Evolutionary conservation across 495 filamentous ascomycete species (phyloP).

Genomic region (Durotheca rogersii): DNA sequence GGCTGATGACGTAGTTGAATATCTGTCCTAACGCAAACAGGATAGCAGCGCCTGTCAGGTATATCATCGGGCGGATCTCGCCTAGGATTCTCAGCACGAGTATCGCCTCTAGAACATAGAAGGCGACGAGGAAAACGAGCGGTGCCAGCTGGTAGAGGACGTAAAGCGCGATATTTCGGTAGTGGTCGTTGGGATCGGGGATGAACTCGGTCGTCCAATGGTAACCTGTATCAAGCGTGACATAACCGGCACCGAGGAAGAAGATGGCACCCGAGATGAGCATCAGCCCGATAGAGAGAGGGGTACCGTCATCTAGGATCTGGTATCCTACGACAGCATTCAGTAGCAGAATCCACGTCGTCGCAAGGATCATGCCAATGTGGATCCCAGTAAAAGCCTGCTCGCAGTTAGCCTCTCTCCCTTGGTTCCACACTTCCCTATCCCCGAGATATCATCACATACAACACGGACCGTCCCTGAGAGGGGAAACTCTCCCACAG

Average conservation of each 20-base stretch:
- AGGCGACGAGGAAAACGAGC: constrained; percentile 80
- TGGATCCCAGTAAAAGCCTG: constrained; percentile 93
- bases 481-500: constrained; percentile 84
- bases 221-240: constrained; percentile 91
- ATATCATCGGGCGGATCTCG: constrained; percentile 85
- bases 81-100: constrained; percentile 83
- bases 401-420: constrained; percentile 14
- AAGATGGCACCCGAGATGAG: constrained; percentile 64
- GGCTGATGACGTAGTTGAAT: constrained; percentile 92
- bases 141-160: constrained; percentile 91
- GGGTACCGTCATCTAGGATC: constrained; percentile 88
- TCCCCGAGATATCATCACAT: constrained; percentile 35
- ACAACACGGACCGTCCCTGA: constrained; percentile 66
- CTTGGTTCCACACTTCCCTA: not conserved
- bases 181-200: constrained; percentile 52
- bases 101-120: constrained; percentile 76
- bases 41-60: constrained; percentile 68
- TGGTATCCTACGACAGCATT: constrained; percentile 94
- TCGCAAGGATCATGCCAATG: constrained; percentile 83
- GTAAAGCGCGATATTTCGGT: constrained; percentile 84
- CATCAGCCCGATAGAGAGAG: constrained; percentile 75
- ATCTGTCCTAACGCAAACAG: constrained; percentile 91
- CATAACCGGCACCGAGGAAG: constrained; percentile 92
- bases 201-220: constrained; percentile 78
- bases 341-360: constrained; percentile 86